Evolutionary conservation across 192 early-diverging fungal genomes (phyloP), one percentile per base, ranked within the genome.

Genomic region (Backusella morwellensis): DNA sequence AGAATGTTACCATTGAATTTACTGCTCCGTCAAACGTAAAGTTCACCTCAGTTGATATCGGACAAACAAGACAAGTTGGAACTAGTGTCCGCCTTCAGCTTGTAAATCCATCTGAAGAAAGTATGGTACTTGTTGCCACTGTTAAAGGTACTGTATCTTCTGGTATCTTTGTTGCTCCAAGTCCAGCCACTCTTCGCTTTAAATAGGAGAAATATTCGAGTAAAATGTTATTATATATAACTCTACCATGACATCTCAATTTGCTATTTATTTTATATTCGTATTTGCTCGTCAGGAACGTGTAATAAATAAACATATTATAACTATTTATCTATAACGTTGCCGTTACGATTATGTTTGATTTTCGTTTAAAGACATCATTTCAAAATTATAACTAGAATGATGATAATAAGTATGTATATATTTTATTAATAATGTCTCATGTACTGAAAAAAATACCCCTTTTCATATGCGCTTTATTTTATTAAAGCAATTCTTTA

Each of bases 101-200:
- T 50, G 40, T 15, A 0, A 79, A 79, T 15, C 63, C 68, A 4
- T 23, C 59, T 23, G 35, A 75, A 3, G 21, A 71, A 52, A 59
- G 44, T 32, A 79, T 79, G 78, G 34, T 47, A 35, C 29, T 79
- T n/a, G n/a, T 79, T n/a, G 68, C 75, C 63, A 34, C 36, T 19
- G 9, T 75, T n/a, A 54, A 70, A 4, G 78, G 78, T 32, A 42
- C 68, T 19, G n/a, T 79, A 6, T 32, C 35, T 19, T 23, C 40
- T 14, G 66, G 50, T 5, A 40, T 79, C 9, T 79, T 79, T 47
- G 56, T 75, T 23, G 73, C 78, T 11, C 73, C 73, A 47, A 41
- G 15, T n/a, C 38, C 73, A 3, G 21, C 38, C 19, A 66, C 44
- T 23, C 42, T 79, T 34, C 29, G 29, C 9, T 79, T 72, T 23